Base-by-base conservation (phyloP, 441 rosid genomes). In the Erodium trifolium region DNA sequence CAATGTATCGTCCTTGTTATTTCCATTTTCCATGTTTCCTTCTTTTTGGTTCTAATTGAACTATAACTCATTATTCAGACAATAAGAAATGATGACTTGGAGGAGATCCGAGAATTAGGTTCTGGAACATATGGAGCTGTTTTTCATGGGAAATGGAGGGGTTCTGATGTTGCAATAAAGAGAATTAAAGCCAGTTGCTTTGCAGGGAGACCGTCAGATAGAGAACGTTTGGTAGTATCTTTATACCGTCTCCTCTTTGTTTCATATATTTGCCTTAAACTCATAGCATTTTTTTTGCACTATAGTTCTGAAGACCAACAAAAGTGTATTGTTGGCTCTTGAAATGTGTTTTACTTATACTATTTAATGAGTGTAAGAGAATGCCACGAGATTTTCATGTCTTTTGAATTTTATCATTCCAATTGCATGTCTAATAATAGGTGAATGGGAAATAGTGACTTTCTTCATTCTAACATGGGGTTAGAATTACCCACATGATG, bases 51-150 rank as follows among this genome's bases (percentile, higher is more conserved):
- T 63, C 41, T 29, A 9, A 63, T 27, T 63, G 66, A 19, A 63
- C 10, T 71, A 47, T 79, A 70, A 57, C 73, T 75, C 37, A 71
- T 37, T 76, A 19, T 76, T 59, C 80, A 93, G 98, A 88, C 87
- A 35, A 87, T 93, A 78, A 86, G 72, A 77, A 90, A 87, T 71
- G 89, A 90, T 79, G 98, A 93, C 83, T 78, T 93, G 76, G 98
- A 93, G 83, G 98, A 93, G 85, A 80, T 90, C 55, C 85, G 98
- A 41, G 92, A 85, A 78, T 71, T 93, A 72, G 97, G 98, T 69
- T 84, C 85, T 67, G 34, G 34, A 31, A 31, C 34, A 31, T 31
- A 31, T 31, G 34, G 34, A 31, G 34, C 34, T 31, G 34, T 31
- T 31, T 31, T 1, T 31, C 34, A 31, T 31, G 34, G 34, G 34